Base-by-base conservation (phyloP, 805 yeast genomes). In the Candida insectalens region DNA sequence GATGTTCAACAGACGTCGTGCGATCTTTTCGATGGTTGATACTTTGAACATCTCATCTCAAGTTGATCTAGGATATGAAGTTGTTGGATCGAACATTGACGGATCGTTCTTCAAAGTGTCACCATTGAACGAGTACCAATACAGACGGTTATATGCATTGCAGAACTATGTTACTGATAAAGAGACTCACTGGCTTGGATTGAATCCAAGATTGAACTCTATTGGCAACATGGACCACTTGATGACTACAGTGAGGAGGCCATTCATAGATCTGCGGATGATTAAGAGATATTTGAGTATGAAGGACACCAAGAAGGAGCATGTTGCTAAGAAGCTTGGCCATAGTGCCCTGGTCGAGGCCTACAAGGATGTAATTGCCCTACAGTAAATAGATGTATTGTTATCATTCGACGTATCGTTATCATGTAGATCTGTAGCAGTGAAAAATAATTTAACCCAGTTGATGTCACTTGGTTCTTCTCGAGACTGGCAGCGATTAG, bases 141-240 rank as follows among this genome's bases (percentile, higher is more conserved):
- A 85, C 57, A 69, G 96, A 54, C 65, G 94, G 37, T 64, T 92
- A 50, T 83, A 82, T 49, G 77, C 85, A 23, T 62, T 89, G 15
- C 96, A 88, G 51, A 95, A 87, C 55, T 96, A 87, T 46, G 59
- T 92, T 33, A 69, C 70, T 25, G 96, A 88, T 36, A 82, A 82
- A 44, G 83, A 81, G 37, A 65, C 63, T 25, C 87, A 81, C 41
- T 57, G 62, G 37, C 77, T 82, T 33, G 96, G 96, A 0, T 60
- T 92, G 43, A 92, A 89, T 51, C 94, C 95, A 3, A 67, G 71
- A 41, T 60, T 74, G 65, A 79, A 79, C 45, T 57, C 83, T 27
- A 53, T 71, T 21, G 69, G 69, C 3, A 51, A 63, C 8, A 39
- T 60, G 28, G 35, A 36, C n/a, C 42, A 57, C 19, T 42, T 57